phyloP scores from a whole-genome alignment of 2,329 filamentous ascomycete species.

The Colletotrichum neosansevieriae region DNA sequence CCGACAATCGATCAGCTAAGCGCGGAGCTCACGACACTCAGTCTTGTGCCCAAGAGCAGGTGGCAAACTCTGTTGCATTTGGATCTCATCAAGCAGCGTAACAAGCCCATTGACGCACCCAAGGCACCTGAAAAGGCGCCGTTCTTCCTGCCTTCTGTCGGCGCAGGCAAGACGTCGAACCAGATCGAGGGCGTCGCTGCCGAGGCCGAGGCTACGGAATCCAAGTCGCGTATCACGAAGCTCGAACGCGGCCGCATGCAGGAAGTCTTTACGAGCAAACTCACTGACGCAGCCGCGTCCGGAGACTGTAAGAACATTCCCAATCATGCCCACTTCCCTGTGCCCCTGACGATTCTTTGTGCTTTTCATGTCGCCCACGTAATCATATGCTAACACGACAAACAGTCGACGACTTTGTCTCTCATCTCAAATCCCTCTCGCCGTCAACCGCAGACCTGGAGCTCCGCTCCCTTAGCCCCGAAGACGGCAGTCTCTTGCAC shows the following conservation, averaged over 20 bases:
- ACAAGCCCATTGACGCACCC: slow-evolving; percentile 92
- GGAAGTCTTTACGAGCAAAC: slow-evolving; percentile 68
- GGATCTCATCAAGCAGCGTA: slow-evolving; percentile 91
- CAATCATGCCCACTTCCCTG: background rate
- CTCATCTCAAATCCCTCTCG: slow-evolving; percentile 82
- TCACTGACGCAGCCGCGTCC: slow-evolving; percentile 64
- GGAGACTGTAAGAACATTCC: slow-evolving; percentile 68
- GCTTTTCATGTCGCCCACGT: too few species aligned
- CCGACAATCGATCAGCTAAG: slow-evolving; percentile 81
- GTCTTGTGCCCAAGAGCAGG: slow-evolving; percentile 86
- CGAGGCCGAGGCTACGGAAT: slow-evolving; percentile 51
- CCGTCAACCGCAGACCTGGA: slow-evolving; percentile 92
- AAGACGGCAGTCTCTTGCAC: slow-evolving; percentile 77
- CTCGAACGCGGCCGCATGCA: slow-evolving; percentile 70
- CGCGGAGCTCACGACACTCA: slow-evolving; percentile 86
- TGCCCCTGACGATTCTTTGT: too few species aligned
- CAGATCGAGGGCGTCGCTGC: slow-evolving; percentile 43
- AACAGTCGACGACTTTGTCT: slow-evolving; percentile 74
- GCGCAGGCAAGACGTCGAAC: slow-evolving; percentile 46
- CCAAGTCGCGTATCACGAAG: slow-evolving; percentile 75
- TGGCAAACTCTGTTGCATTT: slow-evolving; percentile 97
- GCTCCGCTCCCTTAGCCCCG: slow-evolving; percentile 79
- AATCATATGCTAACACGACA: slow-evolving; percentile 42
- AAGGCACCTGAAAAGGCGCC: slow-evolving; percentile 95
- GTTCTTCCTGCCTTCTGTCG: slow-evolving; percentile 87